phyloP scores from a whole-genome alignment of 306 rosid genomes.

The Vigna radiata region DNA sequence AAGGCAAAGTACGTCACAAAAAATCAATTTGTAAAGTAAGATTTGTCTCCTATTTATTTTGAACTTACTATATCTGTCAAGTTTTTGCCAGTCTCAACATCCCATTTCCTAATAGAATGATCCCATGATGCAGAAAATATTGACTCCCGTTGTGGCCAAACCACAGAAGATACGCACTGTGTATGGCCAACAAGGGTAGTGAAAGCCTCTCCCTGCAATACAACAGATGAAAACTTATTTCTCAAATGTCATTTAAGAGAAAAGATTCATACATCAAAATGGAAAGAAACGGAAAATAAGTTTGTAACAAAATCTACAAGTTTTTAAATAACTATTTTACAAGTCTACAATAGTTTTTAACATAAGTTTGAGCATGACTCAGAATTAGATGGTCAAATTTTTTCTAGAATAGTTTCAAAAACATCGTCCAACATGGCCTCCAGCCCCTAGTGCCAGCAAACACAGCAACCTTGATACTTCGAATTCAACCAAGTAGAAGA shows the following conservation, averaged over 20 bases:
- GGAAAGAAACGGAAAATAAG: conserved; percentile 18
- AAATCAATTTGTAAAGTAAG: no score
- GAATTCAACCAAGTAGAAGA: conserved; percentile 10
- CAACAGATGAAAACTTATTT: conserved; percentile 29
- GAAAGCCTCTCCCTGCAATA: conserved; percentile 69
- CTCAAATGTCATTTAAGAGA: conserved; percentile 9
- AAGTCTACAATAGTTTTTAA: conserved; percentile 5
- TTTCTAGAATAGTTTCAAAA: conserved; percentile 24
- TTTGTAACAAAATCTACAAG: conserved; percentile 18
- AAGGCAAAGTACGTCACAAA: no score
- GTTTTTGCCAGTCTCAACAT: conserved; percentile 80
- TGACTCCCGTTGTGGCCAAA: conserved; percentile 73
- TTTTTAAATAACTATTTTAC: background rate
- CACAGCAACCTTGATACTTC: background rate
- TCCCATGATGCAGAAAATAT: conserved; percentile 96
- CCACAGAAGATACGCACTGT: conserved; percentile 87
- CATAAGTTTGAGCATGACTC: conserved; percentile 13
- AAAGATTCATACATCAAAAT: conserved; percentile 7
- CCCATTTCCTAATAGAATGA: conserved; percentile 88
- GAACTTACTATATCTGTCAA: conserved; percentile 66
- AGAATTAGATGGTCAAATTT: conserved; percentile 21
- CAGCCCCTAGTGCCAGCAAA: background rate
- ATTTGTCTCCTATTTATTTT: background rate
- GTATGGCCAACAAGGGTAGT: conserved; percentile 88
- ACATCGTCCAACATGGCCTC: background rate